These are phyloP conservation scores for Colletotrichum sp. DNA, from an alignment of 2,329 filamentous ascomycete species.

Conservation along the genomic window DNA sequence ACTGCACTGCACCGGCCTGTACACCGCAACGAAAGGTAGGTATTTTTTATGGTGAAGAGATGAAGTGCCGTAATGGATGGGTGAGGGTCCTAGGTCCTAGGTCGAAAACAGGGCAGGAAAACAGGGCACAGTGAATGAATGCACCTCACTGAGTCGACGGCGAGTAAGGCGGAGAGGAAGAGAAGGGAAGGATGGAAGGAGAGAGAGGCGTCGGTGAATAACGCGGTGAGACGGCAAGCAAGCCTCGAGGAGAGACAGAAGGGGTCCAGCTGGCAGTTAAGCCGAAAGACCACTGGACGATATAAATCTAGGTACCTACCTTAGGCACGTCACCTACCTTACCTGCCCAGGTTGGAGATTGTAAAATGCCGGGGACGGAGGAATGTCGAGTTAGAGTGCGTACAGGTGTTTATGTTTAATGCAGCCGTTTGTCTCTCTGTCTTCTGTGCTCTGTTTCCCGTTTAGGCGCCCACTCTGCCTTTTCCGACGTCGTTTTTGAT, in stretches of 20 bases:
- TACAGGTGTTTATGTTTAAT: background rate
- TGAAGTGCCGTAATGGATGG: background rate
- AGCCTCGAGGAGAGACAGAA: background rate
- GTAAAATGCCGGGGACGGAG: background rate
- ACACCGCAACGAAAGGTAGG: background rate
- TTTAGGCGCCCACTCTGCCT: background rate
- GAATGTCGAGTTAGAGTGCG: slow-evolving; percentile 1
- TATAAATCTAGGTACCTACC: background rate
- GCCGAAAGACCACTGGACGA: background rate
- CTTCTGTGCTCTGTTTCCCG: background rate
- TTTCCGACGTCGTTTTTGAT: background rate
- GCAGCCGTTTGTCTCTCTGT: background rate
- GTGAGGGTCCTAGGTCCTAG: background rate
- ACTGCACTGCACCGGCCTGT: background rate
- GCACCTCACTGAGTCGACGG: background rate
- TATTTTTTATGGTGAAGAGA: background rate
- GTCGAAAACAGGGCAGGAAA: background rate
- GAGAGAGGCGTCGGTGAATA: background rate
- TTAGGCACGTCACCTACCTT: background rate
- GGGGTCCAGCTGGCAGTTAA: background rate
- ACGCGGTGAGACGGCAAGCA: background rate
- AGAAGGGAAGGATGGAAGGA: background rate
- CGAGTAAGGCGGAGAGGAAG: background rate
- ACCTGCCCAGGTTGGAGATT: background rate
- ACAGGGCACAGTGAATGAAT: background rate